Base-by-base conservation (phyloP, 129 eudicot genomes). In the Pittosporum tobira region DNA sequence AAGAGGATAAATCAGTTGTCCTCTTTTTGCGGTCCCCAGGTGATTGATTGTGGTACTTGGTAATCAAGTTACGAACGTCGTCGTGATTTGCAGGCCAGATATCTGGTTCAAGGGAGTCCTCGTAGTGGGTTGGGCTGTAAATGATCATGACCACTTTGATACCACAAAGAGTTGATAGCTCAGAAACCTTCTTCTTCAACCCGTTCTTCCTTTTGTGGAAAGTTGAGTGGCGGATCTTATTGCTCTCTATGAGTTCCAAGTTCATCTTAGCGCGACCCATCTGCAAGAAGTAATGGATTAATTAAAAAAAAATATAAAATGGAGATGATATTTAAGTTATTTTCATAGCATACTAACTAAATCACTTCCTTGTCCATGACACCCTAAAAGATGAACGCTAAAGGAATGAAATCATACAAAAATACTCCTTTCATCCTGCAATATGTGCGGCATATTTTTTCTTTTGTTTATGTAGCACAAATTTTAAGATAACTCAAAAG, bases 111-210 rank as follows among this genome's bases (percentile, higher is more conserved):
- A n/a, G n/a, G n/a, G n/a, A n/a, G n/a, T 10, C 4, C 1, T 18
- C 30, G 12, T 26, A 53, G 40, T 40, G 2, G 16, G 10, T 47
- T 15, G 49, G 49, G 10, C 64, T 56, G 57, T 44, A 57, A 9
- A 67, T 57, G 22, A 67, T 56, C 9, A 57, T 40, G 57, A 55
- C 30, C 24, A 46, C 24, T 31, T 60, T 37, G 16, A 67, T 57
- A 47, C 24, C 61, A 51, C 72, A 67, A 1, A 67, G 51, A 11
- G 23, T 57, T 28, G 62, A 38, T 14, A 67, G 36, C 23, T 67
- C 72, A 3, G 27, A 6, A 13, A 30, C 15, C 51, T 67, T 67
- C 64, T 67, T 67, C n/a, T 25, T 20, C 64, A 67, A 34, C 3
- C 48, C 48, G 14, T 10, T 67, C 57, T 56, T 67, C 36, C 72